Base-by-base conservation (phyloP, 1,284 basidiomycete species). In the Volvariella volvacea region DNA sequence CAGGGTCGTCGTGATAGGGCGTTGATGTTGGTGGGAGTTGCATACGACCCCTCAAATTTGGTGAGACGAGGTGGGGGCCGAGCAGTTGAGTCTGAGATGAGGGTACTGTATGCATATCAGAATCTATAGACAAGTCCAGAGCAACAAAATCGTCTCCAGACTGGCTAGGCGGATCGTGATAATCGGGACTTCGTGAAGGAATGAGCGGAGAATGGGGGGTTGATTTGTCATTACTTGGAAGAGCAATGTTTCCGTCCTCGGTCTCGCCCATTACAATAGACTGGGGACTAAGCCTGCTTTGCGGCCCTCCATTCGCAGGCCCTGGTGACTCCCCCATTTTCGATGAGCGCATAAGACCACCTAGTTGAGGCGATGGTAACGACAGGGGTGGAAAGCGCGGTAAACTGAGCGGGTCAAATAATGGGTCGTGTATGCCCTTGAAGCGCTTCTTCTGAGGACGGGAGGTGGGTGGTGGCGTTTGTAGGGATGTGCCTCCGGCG, bases 101-200 rank as follows among this genome's bases (percentile, higher is more conserved):
- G 10, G 41, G 40, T 10, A 46, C 32, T 17, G 42, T 41, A 15
- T 38, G 39, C 14, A 15, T 39, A 22, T 43, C 8, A 17, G n/a
- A 20, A 30, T 43, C 6, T 14, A 15, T 32, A 8, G 19, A 20
- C 8, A 19, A 25, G n/a, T 30, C 22, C 25, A 30, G 6, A 36
- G 17, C 15, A 36, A 43, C 17, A n/a, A 9, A 31, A n/a, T 9
- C 30, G 30, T 50, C 41, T 31, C 46, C 36, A 39, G 48, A 49
- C 48, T 41, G 42, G 42, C 41, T 25, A 33, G 42, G 40, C 14
- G 33, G 22, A 45, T 41, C 42, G 21, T 15, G 41, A 19, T 39
- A 33, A n/a, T 22, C 34, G 17, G 22, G 43, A 6, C 6, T 47
- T 40, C 37, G 40, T 39, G 30, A 56, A 55, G 52, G 50, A 54